phyloP scores from a whole-genome alignment of 345 rosid species.

The Draba incana region DNA sequence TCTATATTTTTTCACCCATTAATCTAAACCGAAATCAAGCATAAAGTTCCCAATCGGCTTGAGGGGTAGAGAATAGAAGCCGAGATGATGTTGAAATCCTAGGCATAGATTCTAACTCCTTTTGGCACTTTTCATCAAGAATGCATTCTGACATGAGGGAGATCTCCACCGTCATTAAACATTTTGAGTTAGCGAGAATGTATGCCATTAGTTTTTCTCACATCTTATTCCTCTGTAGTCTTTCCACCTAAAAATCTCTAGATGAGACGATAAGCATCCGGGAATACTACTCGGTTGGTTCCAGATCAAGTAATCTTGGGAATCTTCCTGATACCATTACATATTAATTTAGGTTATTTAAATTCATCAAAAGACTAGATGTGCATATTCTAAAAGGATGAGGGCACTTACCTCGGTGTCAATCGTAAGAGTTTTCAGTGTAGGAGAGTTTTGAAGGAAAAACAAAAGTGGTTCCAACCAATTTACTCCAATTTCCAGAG shows the following conservation, averaged over 20 bases:
- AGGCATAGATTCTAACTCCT: constrained; percentile 15
- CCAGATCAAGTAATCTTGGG: background rate
- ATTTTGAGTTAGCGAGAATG: no score
- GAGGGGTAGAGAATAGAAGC: background rate
- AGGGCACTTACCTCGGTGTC: background rate
- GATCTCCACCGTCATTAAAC: background rate
- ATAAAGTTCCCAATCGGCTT: background rate
- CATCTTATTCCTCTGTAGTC: background rate
- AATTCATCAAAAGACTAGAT: constrained; percentile 2
- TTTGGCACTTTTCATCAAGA: background rate
- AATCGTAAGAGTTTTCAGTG: background rate
- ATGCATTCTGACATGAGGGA: background rate
- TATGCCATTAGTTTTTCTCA: background rate
- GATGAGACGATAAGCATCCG: background rate
- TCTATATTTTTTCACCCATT: background rate
- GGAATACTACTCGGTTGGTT: background rate
- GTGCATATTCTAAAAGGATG: background rate
- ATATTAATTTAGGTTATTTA: background rate
- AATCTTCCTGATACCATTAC: background rate
- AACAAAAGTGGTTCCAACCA: background rate
- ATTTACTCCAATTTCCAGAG: no score
- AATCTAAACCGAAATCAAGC: background rate
- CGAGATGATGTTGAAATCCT: constrained; percentile 14
- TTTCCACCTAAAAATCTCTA: background rate
- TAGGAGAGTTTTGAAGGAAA: background rate